Percentiles rank a stretch among this genome's conserved stretches.
Evolutionary conservation across 208 protist genomes (phyloP).

Genomic region (Trypanosoma congolense): DNA sequence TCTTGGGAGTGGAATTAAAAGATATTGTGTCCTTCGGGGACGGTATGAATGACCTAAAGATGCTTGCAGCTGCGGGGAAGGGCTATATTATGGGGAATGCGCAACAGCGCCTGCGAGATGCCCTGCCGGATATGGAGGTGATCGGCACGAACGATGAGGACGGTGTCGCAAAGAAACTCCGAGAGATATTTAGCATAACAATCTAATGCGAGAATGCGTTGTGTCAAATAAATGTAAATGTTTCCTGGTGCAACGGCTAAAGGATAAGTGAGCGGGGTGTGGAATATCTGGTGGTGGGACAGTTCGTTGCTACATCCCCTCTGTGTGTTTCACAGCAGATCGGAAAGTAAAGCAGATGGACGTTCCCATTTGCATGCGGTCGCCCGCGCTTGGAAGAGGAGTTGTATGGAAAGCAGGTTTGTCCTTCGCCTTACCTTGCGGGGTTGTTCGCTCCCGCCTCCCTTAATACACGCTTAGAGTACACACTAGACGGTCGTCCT

Average conservation of each 20-base stretch:
- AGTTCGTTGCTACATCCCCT: too few species aligned
- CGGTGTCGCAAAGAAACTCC: constrained; percentile 67
- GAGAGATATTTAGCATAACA: constrained; percentile 38
- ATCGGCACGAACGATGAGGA: constrained; percentile 56
- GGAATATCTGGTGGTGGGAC: too few species aligned
- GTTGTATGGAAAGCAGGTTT: too few species aligned
- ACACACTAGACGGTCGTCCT: too few species aligned
- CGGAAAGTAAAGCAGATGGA: too few species aligned
- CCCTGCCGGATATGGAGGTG: constrained; percentile 30
- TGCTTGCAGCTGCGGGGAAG: constrained; percentile 42
- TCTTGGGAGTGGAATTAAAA: constrained; percentile 27
- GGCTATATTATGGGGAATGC: constrained; percentile 66
- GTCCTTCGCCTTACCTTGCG: too few species aligned
- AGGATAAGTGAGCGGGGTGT: too few species aligned
- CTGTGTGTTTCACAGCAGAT: too few species aligned
- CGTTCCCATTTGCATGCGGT: too few species aligned
- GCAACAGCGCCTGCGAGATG: constrained; percentile 28
- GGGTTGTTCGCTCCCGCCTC: too few species aligned
- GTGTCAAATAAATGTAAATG: not conserved
- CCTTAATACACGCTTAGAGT: too few species aligned
- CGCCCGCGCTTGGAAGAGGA: too few species aligned
- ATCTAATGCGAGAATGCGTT: not conserved
- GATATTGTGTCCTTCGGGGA: constrained; percentile 71
- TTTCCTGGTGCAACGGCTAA: not conserved
- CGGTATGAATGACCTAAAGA: constrained; percentile 62